These are phyloP conservation scores for Kodamaea arcana DNA, from an alignment of 1,139 yeast genomes.

Conservation along the genomic window DNA sequence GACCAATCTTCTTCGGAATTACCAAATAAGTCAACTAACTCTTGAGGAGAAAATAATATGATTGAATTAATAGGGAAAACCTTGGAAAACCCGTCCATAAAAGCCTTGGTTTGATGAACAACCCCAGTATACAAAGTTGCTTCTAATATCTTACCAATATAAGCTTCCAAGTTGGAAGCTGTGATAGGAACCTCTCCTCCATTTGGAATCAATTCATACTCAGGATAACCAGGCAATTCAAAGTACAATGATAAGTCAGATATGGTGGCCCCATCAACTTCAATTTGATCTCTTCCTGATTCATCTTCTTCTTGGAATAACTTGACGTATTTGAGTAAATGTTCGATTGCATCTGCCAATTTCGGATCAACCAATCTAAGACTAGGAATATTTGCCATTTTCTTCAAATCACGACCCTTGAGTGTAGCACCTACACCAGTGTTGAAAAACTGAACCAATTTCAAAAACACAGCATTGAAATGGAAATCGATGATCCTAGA, in stretches of 20 bases:
- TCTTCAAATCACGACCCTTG: constrained; percentile 21
- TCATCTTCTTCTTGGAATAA: constrained; percentile 18
- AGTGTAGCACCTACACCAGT: constrained; percentile 8
- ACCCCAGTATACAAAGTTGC: constrained; percentile 65
- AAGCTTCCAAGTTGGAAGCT: constrained; percentile 51
- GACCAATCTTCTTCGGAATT: constrained; percentile 89
- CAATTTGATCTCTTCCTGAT: constrained; percentile 20
- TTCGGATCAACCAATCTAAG: constrained; percentile 55
- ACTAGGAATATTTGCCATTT: constrained; percentile 34
- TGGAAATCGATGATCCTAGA: constrained; percentile 81
- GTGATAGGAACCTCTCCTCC: constrained; percentile 54
- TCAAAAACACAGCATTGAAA: constrained; percentile 70
- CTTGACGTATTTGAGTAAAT: constrained; percentile 43
- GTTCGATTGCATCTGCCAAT: constrained; percentile 58
- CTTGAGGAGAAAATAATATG: constrained; percentile 67
- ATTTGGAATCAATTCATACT: constrained; percentile 50
- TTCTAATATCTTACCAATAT: constrained; percentile 57
- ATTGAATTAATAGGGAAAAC: constrained; percentile 80
- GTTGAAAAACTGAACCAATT: constrained; percentile 34
- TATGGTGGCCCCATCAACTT: constrained; percentile 40
- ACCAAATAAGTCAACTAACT: constrained; percentile 61
- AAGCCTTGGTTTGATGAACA: constrained; percentile 58
- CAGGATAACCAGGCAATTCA: constrained; percentile 74
- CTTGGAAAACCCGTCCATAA: constrained; percentile 75
- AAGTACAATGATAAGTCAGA: constrained; percentile 59